Percentiles rank a stretch among this genome's conserved stretches.
phyloP scores from a whole-genome alignment of 805 yeast genomes.

The Suhomyces sp. region DNA sequence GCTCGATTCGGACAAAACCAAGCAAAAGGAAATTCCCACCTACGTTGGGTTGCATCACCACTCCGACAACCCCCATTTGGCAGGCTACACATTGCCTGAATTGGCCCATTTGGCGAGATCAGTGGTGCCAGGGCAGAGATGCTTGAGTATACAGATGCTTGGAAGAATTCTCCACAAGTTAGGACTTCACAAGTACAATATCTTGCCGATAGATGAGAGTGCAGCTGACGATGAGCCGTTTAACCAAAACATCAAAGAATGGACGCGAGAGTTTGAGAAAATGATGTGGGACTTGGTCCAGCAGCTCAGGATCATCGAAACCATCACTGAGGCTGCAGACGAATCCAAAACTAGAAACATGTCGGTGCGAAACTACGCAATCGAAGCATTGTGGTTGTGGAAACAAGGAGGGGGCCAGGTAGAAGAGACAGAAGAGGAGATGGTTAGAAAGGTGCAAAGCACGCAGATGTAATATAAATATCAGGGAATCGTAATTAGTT shows the following conservation, averaged over 20 bases:
- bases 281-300: constrained; percentile 72
- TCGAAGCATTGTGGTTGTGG: constrained; percentile 92
- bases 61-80: constrained; percentile 79
- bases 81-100: constrained; percentile 89
- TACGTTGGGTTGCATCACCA: constrained; percentile 86
- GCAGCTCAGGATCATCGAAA: constrained; percentile 58
- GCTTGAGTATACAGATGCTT: constrained; percentile 78
- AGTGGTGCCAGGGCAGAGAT: constrained; percentile 77
- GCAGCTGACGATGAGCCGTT: constrained; percentile 35
- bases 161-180: constrained; percentile 85
- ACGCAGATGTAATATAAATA: background rate
- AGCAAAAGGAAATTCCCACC: constrained; percentile 40
- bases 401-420: constrained; percentile 49
- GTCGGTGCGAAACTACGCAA: constrained; percentile 77
- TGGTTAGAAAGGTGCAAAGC: constrained; percentile 19
- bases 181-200: constrained; percentile 58
- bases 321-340: constrained; percentile 65
- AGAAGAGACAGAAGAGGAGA: constrained; percentile 25
- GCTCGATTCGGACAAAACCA: constrained; percentile 29
- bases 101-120: constrained; percentile 77
- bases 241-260: constrained; percentile 20
- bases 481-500: background rate
- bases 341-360: constrained; percentile 61
- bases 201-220: constrained; percentile 44
- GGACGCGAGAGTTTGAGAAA: constrained; percentile 41